Evolutionary conservation across 441 rosid species (phyloP), one percentile per base, ranked within the genome.

Genomic region (Cnidoscolus chayamansa): DNA sequence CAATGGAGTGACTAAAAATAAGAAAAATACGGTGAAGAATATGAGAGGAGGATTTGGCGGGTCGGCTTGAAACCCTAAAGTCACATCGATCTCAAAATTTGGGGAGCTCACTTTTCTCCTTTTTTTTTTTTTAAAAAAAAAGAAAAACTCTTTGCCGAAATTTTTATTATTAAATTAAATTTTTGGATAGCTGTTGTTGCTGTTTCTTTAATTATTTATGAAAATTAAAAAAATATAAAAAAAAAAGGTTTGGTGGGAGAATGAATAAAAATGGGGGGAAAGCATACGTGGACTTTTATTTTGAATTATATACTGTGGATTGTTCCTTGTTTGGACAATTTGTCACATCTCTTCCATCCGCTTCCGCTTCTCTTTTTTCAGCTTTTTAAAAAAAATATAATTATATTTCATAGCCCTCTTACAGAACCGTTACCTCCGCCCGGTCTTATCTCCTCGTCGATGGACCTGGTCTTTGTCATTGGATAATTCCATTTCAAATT

Each of bases 61-160:
- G 92, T 76, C 83, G 83, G 82, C 81, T 71, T 79, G 84, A 80
- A 90, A 85, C 97, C 97, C 95, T 89, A 89, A 84, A 64, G 61
- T 67, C 65, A 54, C 58, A n/a, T 55, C 75, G 19, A 47, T 49
- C 51, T 56, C 16, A 57, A 47, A 65, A 13, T 67, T 61, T 62
- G 63, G 50, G 37, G 32, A 20, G 9, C 25, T 71, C 56, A 31
- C 1, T 32, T 7, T 35, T 13, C 10, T 73, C 75, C 7, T 62
- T 11, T 10, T 7, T 64, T 51, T 30, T 43, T 11, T 53, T 68
- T 31, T 25, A 25, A 25, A 25, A 25, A 25, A 25, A 25, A 25
- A 25, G 25, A 25, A 25, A 25, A 25, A 25, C 25, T 25, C 25
- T 53, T 68, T 31, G 5, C 16, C 31, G 20, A 12, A 11, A 0